Percentiles rank a stretch among this genome's conserved stretches.
phyloP scores from a whole-genome alignment of 1,284 basidiomycete species.

The Athelia sp. region DNA sequence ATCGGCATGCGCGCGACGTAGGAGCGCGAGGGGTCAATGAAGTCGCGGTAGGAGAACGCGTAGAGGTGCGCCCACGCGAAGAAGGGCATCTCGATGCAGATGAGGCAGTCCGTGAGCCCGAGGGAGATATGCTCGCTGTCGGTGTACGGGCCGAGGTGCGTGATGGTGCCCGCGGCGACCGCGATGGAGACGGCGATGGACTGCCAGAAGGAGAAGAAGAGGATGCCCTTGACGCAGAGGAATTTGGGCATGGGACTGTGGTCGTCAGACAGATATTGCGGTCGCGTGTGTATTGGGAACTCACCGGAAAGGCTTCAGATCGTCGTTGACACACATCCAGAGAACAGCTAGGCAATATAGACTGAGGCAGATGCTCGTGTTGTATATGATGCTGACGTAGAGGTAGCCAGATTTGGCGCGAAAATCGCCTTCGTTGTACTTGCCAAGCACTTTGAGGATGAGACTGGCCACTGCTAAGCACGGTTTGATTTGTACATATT shows the following conservation, averaged over 20 bases:
- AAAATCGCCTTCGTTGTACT: slow-evolving; percentile 89
- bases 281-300: slow-evolving; percentile 21
- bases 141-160: slow-evolving; percentile 79
- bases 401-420: slow-evolving; percentile 85
- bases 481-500: slow-evolving; percentile 98
- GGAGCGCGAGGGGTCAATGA: slow-evolving; percentile 60
- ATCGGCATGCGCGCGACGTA: slow-evolving; percentile 87
- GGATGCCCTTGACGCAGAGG: slow-evolving; percentile 94
- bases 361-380: slow-evolving; percentile 67
- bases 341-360: slow-evolving; percentile 92
- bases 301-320: slow-evolving; percentile 83
- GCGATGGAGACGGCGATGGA: slow-evolving; percentile 83
- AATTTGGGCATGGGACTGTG: slow-evolving; percentile 84
- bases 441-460: slow-evolving; percentile 81
- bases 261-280: not conserved
- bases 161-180: slow-evolving; percentile 78
- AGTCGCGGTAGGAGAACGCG: slow-evolving; percentile 84
- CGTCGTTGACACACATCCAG: slow-evolving; percentile 86
- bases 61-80: slow-evolving; percentile 93
- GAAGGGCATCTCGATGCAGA: slow-evolving; percentile 97
- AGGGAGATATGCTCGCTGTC: slow-evolving; percentile 89
- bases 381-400: slow-evolving; percentile 84
- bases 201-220: slow-evolving; percentile 99
- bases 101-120: slow-evolving; percentile 84
- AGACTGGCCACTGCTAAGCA: slow-evolving; percentile 82